Percentiles rank a stretch among this genome's conserved stretches.
Conservation (phyloP, 1,284 basidiomycete species). For the Neonothopanus nambi region DNA sequence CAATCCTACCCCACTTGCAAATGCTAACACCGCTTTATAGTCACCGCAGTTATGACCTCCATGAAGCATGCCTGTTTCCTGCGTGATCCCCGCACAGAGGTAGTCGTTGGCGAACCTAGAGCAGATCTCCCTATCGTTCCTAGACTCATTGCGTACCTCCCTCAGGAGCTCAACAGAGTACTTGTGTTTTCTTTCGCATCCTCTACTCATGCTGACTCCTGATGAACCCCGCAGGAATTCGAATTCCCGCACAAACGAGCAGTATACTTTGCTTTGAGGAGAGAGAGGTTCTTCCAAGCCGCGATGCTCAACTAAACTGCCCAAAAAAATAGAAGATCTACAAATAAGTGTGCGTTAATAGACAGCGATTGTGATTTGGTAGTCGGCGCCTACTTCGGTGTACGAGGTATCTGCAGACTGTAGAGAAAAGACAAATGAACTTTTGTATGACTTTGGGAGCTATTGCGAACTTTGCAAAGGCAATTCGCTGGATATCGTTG, state of each 20-base stretch:
- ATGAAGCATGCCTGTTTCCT: constrained; percentile 21
- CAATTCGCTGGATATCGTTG: too few relatives aligned
- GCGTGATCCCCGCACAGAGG: constrained; percentile 20
- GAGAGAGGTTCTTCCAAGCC: constrained; percentile 23
- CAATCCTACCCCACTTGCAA: neutral
- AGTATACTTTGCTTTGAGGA: constrained; percentile 17
- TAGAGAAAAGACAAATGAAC: too few relatives aligned
- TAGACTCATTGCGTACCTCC: constrained; percentile 17
- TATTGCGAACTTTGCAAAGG: too few relatives aligned
- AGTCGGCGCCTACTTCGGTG: too few relatives aligned
- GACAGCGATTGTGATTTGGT: too few relatives aligned
- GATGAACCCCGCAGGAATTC: constrained; percentile 14
- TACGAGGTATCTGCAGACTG: too few relatives aligned
- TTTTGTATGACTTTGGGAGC: too few relatives aligned
- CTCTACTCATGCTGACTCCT: too few relatives aligned
- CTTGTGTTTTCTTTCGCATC: too few relatives aligned
- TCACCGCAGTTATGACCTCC: constrained; percentile 21
- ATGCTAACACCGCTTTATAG: constrained; percentile 5
- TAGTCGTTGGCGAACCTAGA: constrained; percentile 21
- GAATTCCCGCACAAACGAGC: constrained; percentile 21
- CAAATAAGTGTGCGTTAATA: too few relatives aligned
- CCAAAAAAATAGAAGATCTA: too few relatives aligned
- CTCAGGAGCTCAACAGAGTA: neutral
- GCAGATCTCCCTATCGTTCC: constrained; percentile 19
- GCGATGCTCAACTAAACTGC: constrained; percentile 18